Percentiles rank a stretch among this genome's conserved stretches.
These are phyloP conservation scores for Solanum dulcamara DNA, from an alignment of 257 asterid genomes.

Conservation along the genomic window DNA sequence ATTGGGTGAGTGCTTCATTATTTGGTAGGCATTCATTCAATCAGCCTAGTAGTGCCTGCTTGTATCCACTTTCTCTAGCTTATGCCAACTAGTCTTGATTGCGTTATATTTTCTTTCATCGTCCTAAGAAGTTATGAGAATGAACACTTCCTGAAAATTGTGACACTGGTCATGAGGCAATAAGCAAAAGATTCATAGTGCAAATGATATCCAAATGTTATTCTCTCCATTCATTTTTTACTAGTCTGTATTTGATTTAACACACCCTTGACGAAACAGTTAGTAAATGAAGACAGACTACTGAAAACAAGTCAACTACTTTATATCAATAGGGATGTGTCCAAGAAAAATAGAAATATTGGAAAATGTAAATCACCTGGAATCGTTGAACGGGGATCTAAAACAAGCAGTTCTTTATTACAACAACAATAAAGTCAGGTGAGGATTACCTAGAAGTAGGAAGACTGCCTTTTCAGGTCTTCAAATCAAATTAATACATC, in stretches of 20 bases:
- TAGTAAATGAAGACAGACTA: not conserved
- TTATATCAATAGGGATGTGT: not conserved
- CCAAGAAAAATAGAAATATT: not conserved
- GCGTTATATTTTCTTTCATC: not conserved
- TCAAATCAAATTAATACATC: not conserved
- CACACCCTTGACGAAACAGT: not conserved
- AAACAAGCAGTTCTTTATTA: slow-evolving; percentile 1
- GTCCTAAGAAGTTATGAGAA: not conserved
- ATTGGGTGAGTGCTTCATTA: not conserved
- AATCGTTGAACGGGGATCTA: not conserved
- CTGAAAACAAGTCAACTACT: not conserved
- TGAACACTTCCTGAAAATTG: not conserved
- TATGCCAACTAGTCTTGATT: not conserved
- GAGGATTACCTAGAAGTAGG: slow-evolving; percentile 17
- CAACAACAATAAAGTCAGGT: slow-evolving; percentile 24
- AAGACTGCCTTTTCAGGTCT: not conserved
- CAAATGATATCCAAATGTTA: not conserved
- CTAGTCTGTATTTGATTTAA: not conserved
- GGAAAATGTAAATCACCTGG: not conserved
- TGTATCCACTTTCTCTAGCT: not conserved
- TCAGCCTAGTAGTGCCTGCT: not conserved
- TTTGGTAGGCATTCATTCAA: not conserved
- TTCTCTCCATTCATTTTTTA: not conserved
- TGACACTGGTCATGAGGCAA: not conserved
- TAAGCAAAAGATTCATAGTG: not conserved